Percentiles rank a stretch among this genome's conserved stretches.
Conservation (phyloP, 2,329 filamentous ascomycete species). For the Aspergillus pseudoglaucus region DNA sequence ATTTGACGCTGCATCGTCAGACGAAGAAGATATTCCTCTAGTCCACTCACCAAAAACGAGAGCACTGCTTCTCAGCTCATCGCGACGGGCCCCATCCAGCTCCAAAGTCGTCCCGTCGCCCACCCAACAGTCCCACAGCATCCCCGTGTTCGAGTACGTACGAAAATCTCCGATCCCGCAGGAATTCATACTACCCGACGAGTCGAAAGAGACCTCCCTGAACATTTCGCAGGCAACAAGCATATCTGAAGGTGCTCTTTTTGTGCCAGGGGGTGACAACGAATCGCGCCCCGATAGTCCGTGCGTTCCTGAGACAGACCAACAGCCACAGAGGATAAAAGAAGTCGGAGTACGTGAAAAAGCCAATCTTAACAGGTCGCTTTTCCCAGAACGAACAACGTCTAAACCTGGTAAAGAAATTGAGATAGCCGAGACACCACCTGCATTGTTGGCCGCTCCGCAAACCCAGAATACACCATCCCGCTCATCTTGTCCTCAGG, state of each 20-base stretch:
- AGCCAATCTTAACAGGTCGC: not conserved
- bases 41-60: not conserved
- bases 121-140: not conserved
- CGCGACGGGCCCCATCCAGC: not conserved
- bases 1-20: slow-evolving; percentile 1
- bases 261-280: not conserved
- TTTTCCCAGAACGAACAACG: not conserved
- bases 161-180: slow-evolving; percentile 8
- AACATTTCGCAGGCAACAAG: not conserved
- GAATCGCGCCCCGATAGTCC: not conserved
- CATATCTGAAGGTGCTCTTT: not conserved
- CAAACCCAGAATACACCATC: slow-evolving; percentile 2
- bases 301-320: not conserved
- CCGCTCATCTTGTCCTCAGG: not conserved
- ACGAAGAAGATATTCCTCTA: not conserved
- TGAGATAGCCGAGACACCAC: slow-evolving; percentile 19
- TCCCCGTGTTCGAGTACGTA: slow-evolving; percentile 10
- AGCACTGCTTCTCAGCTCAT: not conserved
- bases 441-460: not conserved
- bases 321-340: not conserved
- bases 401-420: not conserved
- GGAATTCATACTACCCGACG: slow-evolving; percentile 11
- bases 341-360: not conserved
- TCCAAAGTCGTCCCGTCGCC: not conserved
- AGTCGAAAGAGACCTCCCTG: slow-evolving; percentile 2